Base-by-base conservation (phyloP, 768 basidiomycete species). In the Tylopilus sp. region DNA sequence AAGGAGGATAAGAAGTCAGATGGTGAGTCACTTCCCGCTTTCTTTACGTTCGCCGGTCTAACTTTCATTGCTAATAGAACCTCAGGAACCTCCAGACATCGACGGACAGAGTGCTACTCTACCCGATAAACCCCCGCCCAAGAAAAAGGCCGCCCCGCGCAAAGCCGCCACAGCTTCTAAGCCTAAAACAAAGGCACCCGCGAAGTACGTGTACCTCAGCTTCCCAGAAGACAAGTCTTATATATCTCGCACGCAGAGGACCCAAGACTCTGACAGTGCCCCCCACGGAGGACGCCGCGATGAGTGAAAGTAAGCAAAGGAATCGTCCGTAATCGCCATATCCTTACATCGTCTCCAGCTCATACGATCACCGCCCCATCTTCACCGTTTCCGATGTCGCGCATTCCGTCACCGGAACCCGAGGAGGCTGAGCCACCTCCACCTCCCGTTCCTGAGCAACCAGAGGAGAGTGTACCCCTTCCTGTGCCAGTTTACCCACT, bases 341-440 rank as follows among this genome's bases (percentile, higher is more conserved):
- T 37, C 37, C 45, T 63, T 42, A 48, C 14, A 24, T 42, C 50
- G 44, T 50, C 48, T 33, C 34, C 57, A 81, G 87, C 79, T 37
- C 82, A 82, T 63, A 78, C 84, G 14, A 81, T 81, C 26, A 89
- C 87, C 16, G 86, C 85, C 3, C 83, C 87, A 3, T 89, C 87
- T 3, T 89, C 87, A 1, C 87, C 87, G 11, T 71, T 80, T 12
- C 76, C 73, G 24, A 21, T 61, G 14, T 71, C 70, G 36, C 57
- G 54, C 1, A 69, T 64, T 22, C 71, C 70, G 34, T 74, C 82
- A 2, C 79, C 82, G 30, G 83, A 84, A 44, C 77, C 77, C 33
- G 83, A 83, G 53, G 68, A 63, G 25, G 50, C 62, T 16, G 63
- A 65, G 36, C 62, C 55, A 0, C 65, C 56, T 22, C 61, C 56